A percentile compares a stretch with the other conserved stretches of the same genome.
phyloP scores from a whole-genome alignment of 2,329 filamentous ascomycete genomes.

The Colletotrichum lindemuthianum region DNA sequence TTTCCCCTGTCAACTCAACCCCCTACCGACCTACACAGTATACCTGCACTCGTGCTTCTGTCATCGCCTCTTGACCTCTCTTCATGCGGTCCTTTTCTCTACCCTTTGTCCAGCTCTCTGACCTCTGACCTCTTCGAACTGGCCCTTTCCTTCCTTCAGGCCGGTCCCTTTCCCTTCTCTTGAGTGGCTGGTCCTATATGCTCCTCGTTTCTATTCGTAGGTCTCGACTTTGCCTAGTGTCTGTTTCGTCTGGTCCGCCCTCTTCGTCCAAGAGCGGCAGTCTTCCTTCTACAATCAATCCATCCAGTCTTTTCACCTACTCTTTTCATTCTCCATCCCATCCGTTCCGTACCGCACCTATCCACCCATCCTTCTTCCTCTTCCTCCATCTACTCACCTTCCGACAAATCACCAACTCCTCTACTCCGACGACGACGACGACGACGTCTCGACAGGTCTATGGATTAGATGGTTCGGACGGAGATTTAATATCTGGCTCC shows the following conservation, averaged over 20 bases:
- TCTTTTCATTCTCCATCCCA: conserved; percentile 38
- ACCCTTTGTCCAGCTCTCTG: conserved; percentile 15
- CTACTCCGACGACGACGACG: conserved; percentile 11
- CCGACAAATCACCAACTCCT: not conserved
- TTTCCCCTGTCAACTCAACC: conserved; percentile 32
- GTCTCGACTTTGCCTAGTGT: conserved; percentile 45
- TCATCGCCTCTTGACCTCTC: conserved; percentile 30
- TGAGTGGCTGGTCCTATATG: conserved; percentile 44
- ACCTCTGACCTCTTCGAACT: conserved; percentile 11
- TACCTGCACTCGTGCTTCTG: conserved; percentile 38
- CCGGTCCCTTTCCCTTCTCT: conserved; percentile 40
- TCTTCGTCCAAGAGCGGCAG: conserved; percentile 36
- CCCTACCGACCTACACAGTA: conserved; percentile 30
- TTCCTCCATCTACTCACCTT: conserved; percentile 19
- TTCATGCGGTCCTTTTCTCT: conserved; percentile 29
- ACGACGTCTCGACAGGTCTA: conserved; percentile 38
- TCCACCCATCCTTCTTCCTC: conserved; percentile 36
- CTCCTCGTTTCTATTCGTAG: conserved; percentile 48
- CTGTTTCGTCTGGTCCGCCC: conserved; percentile 57
- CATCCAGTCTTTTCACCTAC: conserved; percentile 38
- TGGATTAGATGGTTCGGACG: conserved; percentile 51
- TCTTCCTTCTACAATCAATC: conserved; percentile 28
- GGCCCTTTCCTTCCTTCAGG: conserved; percentile 25
- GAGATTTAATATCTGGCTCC: conserved; percentile 36
- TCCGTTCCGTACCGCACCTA: conserved; percentile 35